These are phyloP conservation scores for Hemileccinum impolitum DNA, from an alignment of 768 basidiomycete species.

Conservation along the genomic window DNA sequence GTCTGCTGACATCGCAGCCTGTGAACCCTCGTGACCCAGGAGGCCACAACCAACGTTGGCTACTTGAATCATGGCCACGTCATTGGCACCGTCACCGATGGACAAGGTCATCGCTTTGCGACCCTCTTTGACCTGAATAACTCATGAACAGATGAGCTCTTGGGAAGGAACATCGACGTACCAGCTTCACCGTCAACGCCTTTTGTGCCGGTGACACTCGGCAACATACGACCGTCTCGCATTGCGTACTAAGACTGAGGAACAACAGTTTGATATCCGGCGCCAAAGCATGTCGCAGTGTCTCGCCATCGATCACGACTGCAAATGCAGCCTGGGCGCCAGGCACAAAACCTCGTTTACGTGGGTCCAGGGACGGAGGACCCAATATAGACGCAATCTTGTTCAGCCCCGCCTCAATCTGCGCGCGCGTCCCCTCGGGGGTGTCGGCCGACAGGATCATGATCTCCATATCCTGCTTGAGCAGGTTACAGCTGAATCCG, in stretches of 20 bases:
- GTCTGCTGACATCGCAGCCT: constrained; percentile 98
- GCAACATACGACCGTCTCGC: constrained; percentile 97
- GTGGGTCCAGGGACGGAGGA: constrained; percentile 60
- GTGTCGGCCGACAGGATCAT: constrained; percentile 94
- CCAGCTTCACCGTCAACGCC: constrained; percentile 92
- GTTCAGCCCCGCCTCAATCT: constrained; percentile 91
- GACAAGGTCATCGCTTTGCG: constrained; percentile 94
- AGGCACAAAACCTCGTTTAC: constrained; percentile 62
- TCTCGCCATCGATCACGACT: constrained; percentile 95
- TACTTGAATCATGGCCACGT: constrained; percentile 99
- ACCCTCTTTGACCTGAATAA: constrained; percentile 83
- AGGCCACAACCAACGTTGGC: constrained; percentile 97
- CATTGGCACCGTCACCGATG: constrained; percentile 97
- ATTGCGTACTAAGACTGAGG: constrained; percentile 90
- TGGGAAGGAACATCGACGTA: constrained; percentile 33
- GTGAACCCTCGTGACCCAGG: constrained; percentile 91
- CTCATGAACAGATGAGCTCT: not conserved
- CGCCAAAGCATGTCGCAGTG: constrained; percentile 75
- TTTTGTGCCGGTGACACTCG: constrained; percentile 98
- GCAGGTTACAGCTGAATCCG: constrained; percentile 90
- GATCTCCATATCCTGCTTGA: constrained; percentile 92
- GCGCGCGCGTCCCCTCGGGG: constrained; percentile 67
- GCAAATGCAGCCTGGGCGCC: constrained; percentile 78
- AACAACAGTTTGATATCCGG: constrained; percentile 80
- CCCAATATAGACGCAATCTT: constrained; percentile 88